Evolutionary conservation across 306 rosid genomes (phyloP).

Genomic region (Medicago truncatula): MtrunA17r5.0-ANR NC_053044.1:28711501-28712000

Average conservation of each 20-base stretch:
- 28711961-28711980: not conserved
- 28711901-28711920: constrained; percentile 13
- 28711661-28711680: constrained; percentile 25
- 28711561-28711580: constrained; percentile 37
- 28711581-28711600: not conserved
- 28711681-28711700: constrained; percentile 1
- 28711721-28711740: constrained; percentile 38
- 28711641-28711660: constrained; percentile 38
- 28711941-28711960: constrained; percentile 2
- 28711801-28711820: not conserved
- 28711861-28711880: constrained; percentile 51
- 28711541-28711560: not conserved
- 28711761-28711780: not conserved
- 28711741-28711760: constrained; percentile 48
- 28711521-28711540: constrained; percentile 47
- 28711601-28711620: not conserved
- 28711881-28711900: constrained; percentile 53
- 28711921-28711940: constrained; percentile 27
- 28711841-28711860: constrained; percentile 53
- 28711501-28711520: constrained; percentile 15
- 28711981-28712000: not conserved
- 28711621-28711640: constrained; percentile 17
- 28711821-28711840: constrained; percentile 37
- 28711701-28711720: not conserved
- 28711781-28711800: not conserved